These are phyloP conservation scores for Ogataea angusta DNA, from an alignment of 805 yeast species.

Conservation along the genomic window DNA sequence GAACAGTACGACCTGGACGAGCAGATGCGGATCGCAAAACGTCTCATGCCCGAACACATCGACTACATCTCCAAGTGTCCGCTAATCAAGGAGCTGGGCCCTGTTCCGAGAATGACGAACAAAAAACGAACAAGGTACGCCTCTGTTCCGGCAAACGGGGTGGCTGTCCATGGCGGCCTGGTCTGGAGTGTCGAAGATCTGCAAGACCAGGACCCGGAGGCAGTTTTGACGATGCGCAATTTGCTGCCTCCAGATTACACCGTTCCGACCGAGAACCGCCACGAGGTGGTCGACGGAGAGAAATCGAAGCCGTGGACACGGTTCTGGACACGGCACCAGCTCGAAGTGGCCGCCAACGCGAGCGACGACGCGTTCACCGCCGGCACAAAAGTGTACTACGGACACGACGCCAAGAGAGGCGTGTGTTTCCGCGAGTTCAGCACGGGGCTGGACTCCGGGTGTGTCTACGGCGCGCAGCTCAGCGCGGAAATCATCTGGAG, in stretches of 20 bases:
- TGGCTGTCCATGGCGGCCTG: slow-evolving; percentile 84
- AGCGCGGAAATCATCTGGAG: slow-evolving; percentile 57
- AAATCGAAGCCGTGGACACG: slow-evolving; percentile 34
- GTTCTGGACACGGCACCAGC: slow-evolving; percentile 31
- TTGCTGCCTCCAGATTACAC: slow-evolving; percentile 63
- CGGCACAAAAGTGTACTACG: slow-evolving; percentile 61
- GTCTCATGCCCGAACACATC: slow-evolving; percentile 58
- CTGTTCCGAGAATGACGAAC: slow-evolving; percentile 44
- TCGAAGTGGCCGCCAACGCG: slow-evolving; percentile 6
- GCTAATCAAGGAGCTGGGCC: slow-evolving; percentile 59
- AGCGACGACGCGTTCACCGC: slow-evolving; percentile 16
- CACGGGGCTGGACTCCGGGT: slow-evolving; percentile 79
- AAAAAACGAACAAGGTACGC: slow-evolving; percentile 23
- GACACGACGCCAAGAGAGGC: slow-evolving; percentile 85
- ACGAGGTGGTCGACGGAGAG: slow-evolving; percentile 24
- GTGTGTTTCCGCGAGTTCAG: slow-evolving; percentile 61
- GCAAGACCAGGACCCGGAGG: slow-evolving; percentile 57
- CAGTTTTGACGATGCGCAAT: slow-evolving; percentile 66
- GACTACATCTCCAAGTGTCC: slow-evolving; percentile 61
- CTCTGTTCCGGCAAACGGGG: slow-evolving; percentile 33
- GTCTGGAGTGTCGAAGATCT: slow-evolving; percentile 56
- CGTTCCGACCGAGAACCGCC: slow-evolving; percentile 47
- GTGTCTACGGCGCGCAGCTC: slow-evolving; percentile 71
- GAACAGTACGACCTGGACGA: slow-evolving; percentile 35
- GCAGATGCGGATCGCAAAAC: slow-evolving; percentile 47